phyloP scores from a whole-genome alignment of 768 basidiomycete genomes.

The Lactifluus pinguis region DNA sequence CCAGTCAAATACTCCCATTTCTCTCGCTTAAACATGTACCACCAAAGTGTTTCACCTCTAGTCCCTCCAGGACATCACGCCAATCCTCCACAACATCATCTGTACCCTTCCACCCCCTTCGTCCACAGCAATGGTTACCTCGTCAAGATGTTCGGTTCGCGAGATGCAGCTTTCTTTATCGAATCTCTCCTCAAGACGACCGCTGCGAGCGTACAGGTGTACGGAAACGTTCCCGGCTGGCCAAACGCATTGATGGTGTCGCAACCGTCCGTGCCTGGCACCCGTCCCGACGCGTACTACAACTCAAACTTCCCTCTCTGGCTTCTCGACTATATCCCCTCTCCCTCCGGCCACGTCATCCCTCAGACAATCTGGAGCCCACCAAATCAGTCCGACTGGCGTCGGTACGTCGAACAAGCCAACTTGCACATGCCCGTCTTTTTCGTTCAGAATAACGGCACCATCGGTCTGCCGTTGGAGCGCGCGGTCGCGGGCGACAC shows the following conservation, averaged over 20 bases:
- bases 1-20: not conserved
- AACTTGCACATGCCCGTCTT: conserved; percentile 12
- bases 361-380: conserved; percentile 13
- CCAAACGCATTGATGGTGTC: conserved; percentile 1
- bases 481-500: conserved; percentile 2
- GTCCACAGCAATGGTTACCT: not conserved
- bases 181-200: conserved; percentile 8
- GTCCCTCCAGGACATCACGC: not conserved
- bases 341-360: not conserved
- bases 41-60: not conserved
- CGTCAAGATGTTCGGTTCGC: conserved; percentile 8
- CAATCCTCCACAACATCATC: not conserved
- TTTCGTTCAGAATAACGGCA: conserved; percentile 8
- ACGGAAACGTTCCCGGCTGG: conserved; percentile 4
- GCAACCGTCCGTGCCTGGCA: not conserved
- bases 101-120: not conserved
- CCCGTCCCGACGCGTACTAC: not conserved
- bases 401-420: conserved; percentile 16
- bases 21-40: not conserved
- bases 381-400: conserved; percentile 15
- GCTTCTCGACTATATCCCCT: conserved; percentile 9
- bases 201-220: not conserved
- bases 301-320: not conserved
- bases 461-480: conserved; percentile 2
- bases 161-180: conserved; percentile 9